Base-by-base conservation (phyloP, 768 basidiomycete species). In the Leccinum subtestaceum region DNA sequence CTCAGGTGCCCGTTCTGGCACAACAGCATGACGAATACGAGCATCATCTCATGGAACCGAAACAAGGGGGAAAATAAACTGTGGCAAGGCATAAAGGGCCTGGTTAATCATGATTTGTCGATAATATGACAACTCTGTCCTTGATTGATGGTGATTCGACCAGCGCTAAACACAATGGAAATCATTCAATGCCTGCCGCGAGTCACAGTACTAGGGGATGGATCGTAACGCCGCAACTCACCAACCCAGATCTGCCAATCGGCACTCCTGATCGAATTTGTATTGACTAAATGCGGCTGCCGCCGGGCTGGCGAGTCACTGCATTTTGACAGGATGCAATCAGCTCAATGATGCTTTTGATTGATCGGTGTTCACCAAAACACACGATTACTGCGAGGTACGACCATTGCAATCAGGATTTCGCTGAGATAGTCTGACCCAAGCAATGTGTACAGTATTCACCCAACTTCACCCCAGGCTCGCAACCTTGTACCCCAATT, bases 21-120 rank as follows among this genome's bases (percentile, higher is more conserved):
- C n/a, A 96, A 71, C 96, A 98, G 74, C 87, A 92, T 19, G 78
- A 79, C 5, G 95, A 98, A 72, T 95, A 96, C 68, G 89, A 91
- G 63, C n/a, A n/a, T n/a, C 88, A 91, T 17, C 77, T 95, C 10
- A 85, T 86, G 65, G 81, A 82, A 12, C 34, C 34, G 13, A 13
- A 13, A 34, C 34, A 34, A 34, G 36, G n/a, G 40, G 0, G 2
- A 29, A 0, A 29, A 29, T 29, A 0, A 32, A 32, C 1, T 32
- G 31, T 32, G 31, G 31, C 31, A 17, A 3, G 6, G 15, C 6
- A 15, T 36, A 4, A 32, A 5, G 0, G 31, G 31, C 31, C 31
- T 0, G 5, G 11, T 15, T 17, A 17, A 38, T 17, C 15, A 17
- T 4, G 36, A 8, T 11, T 0, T 29, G 1, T 38, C 36, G 36